Evolutionary conservation across 108 stramenopile genomes (phyloP).

Genomic region (Skeletonema marinoi): DNA sequence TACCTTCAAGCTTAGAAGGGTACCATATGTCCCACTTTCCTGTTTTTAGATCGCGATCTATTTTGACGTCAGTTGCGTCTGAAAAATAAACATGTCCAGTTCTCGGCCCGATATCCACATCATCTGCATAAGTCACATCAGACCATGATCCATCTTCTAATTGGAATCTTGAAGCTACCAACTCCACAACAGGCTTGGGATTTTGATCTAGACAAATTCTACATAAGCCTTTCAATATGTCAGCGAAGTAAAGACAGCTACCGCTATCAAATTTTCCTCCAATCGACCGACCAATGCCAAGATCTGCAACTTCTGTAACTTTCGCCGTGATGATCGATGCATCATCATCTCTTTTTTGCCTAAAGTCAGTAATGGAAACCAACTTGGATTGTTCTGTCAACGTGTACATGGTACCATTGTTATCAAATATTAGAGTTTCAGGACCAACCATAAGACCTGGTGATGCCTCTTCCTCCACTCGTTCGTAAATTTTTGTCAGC

Average conservation of each 20-base stretch:
- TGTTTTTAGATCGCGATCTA: slow-evolving; percentile 34
- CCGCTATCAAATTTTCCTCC: slow-evolving; percentile 65
- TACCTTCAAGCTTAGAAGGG: slow-evolving; percentile 59
- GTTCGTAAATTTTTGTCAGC: slow-evolving; percentile 61
- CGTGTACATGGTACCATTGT: slow-evolving; percentile 52
- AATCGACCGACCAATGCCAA: slow-evolving; percentile 64
- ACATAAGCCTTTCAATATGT: slow-evolving; percentile 60
- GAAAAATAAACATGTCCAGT: slow-evolving; percentile 75
- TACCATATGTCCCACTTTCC: slow-evolving; percentile 63
- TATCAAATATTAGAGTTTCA: slow-evolving; percentile 65
- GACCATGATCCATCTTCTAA: slow-evolving; percentile 48
- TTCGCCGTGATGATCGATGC: slow-evolving; percentile 45
- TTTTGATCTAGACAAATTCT: slow-evolving; percentile 40
- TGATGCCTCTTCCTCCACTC: slow-evolving; percentile 23
- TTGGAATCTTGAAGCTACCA: slow-evolving; percentile 57
- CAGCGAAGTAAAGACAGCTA: slow-evolving; percentile 74
- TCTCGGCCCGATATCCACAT: slow-evolving; percentile 61
- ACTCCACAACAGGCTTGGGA: slow-evolving; percentile 54
- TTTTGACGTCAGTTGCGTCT: slow-evolving; percentile 59
- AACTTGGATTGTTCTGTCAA: slow-evolving; percentile 59
- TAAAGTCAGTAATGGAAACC: slow-evolving; percentile 47
- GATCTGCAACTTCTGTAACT: slow-evolving; percentile 44
- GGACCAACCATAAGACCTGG: slow-evolving; percentile 51
- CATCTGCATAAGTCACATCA: slow-evolving; percentile 60
- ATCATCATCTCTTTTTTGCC: slow-evolving; percentile 5